These are phyloP conservation scores for Fusarium lateritium DNA, from an alignment of 2,329 filamentous ascomycete species.

Conservation along the genomic window DNA sequence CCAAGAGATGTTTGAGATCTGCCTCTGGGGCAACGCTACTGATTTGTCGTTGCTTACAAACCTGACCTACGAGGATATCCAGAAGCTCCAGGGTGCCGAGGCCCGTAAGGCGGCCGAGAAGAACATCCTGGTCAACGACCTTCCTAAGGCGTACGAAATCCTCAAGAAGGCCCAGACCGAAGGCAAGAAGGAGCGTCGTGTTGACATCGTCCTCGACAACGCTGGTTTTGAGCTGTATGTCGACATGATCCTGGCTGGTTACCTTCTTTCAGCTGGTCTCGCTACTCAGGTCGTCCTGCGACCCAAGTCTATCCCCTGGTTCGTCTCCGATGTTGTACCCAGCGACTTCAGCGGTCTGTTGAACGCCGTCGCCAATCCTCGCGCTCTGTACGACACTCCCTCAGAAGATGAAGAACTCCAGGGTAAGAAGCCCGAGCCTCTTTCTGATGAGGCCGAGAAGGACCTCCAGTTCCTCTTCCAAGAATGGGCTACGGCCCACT, in stretches of 20 bases:
- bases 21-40: conserved; percentile 96
- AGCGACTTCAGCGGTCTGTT: conserved; percentile 88
- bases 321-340: conserved; percentile 94
- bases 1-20: conserved; percentile 94
- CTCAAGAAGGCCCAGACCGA: conserved; percentile 76
- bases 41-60: conserved; percentile 92
- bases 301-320: conserved; percentile 97
- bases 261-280: conserved; percentile 85
- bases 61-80: conserved; percentile 94
- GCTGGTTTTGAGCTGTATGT: conserved; percentile 98
- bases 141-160: conserved; percentile 78
- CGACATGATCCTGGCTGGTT: conserved; percentile 92
- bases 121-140: conserved; percentile 93
- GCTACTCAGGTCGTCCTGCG: conserved; percentile 91
- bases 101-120: conserved; percentile 89
- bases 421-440: conserved; percentile 70
- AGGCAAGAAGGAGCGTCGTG: conserved; percentile 77
- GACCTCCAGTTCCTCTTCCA: conserved; percentile 84
- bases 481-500: conserved; percentile 85
- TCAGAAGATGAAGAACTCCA: conserved; percentile 76
- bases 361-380: conserved; percentile 82
- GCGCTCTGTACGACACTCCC: conserved; percentile 82
- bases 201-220: conserved; percentile 97
- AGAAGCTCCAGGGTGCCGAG: conserved; percentile 92
- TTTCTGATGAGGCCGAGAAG: conserved; percentile 76